phyloP scores from a whole-genome alignment of 2,329 filamentous ascomycete genomes.

The Fusarium zealandicum region DNA sequence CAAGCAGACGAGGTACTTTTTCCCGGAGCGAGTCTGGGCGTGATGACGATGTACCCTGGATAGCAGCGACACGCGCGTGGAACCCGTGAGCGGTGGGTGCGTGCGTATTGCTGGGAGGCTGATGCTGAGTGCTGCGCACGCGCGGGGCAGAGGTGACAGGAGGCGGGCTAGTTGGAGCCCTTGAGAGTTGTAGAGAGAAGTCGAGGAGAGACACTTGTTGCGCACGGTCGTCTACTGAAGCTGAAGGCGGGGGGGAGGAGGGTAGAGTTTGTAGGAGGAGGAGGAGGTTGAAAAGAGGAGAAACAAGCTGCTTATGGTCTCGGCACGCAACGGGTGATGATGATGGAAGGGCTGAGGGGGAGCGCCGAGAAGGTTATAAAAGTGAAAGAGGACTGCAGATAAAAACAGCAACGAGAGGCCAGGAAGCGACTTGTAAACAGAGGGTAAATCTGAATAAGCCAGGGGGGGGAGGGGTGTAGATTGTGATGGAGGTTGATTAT shows the following conservation, averaged over 20 bases:
- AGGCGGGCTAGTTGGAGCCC: neutral
- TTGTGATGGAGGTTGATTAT: neutral
- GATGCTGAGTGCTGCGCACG: constrained; percentile 22
- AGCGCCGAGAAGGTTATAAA: constrained; percentile 1
- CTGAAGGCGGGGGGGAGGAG: constrained; percentile 23
- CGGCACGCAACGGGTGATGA: constrained; percentile 16
- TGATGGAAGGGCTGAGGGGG: neutral
- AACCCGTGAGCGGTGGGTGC: constrained; percentile 14
- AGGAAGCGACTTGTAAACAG: constrained; percentile 21
- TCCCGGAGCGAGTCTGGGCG: constrained; percentile 11
- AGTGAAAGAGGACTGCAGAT: neutral
- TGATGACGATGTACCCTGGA: constrained; percentile 19
- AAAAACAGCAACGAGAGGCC: neutral
- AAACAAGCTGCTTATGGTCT: neutral
- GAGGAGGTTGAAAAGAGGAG: neutral
- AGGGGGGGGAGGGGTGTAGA: constrained; percentile 4
- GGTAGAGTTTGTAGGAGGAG: neutral
- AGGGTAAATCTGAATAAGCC: constrained; percentile 6
- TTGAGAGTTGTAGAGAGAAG: constrained; percentile 8
- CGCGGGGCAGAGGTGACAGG: constrained; percentile 22
- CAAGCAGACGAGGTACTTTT: constrained; percentile 27
- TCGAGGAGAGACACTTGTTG: constrained; percentile 9
- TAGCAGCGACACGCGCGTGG: neutral
- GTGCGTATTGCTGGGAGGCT: constrained; percentile 16
- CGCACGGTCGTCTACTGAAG: constrained; percentile 29